These are phyloP conservation scores for Trichoderma virens DNA, from an alignment of 495 filamentous ascomycete genomes.

Conservation along the genomic window DNA sequence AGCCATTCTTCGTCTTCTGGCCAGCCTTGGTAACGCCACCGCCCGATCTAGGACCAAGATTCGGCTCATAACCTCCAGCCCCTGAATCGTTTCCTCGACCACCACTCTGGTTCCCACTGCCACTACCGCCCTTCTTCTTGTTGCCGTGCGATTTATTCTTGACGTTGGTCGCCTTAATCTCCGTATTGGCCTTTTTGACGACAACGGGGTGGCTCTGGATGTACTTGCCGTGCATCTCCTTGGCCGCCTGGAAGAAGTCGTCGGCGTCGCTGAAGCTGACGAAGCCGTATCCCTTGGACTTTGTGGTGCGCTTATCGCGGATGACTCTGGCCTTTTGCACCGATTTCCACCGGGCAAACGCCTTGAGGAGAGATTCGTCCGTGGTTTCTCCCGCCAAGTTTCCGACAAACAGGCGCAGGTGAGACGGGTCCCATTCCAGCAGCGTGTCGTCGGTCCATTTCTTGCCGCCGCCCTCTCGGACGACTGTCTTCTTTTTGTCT, in stretches of 20 bases:
- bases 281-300: constrained; percentile 93
- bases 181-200: constrained; percentile 79
- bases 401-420: constrained; percentile 91
- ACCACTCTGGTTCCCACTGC: constrained; percentile 22
- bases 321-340: constrained; percentile 92
- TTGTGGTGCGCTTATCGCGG: constrained; percentile 88
- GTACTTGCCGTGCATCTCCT: constrained; percentile 99
- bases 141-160: constrained; percentile 33
- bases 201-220: constrained; percentile 93
- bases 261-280: constrained; percentile 93
- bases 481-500: constrained; percentile 64
- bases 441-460: constrained; percentile 80
- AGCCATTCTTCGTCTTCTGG: constrained; percentile 69
- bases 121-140: constrained; percentile 23
- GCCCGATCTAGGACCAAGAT: constrained; percentile 40
- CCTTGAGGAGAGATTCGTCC: constrained; percentile 89
- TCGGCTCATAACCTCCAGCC: constrained; percentile 32
- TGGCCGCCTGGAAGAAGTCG: constrained; percentile 87
- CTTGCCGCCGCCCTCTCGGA: constrained; percentile 80
- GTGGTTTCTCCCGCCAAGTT: constrained; percentile 98
- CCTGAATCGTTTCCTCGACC: constrained; percentile 12
- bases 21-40: constrained; percentile 71
- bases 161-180: constrained; percentile 62
- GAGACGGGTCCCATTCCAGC: constrained; percentile 91
- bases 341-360: constrained; percentile 79